Base-by-base conservation (phyloP, 345 rosid genomes). In the Citrus maxima region DNA sequence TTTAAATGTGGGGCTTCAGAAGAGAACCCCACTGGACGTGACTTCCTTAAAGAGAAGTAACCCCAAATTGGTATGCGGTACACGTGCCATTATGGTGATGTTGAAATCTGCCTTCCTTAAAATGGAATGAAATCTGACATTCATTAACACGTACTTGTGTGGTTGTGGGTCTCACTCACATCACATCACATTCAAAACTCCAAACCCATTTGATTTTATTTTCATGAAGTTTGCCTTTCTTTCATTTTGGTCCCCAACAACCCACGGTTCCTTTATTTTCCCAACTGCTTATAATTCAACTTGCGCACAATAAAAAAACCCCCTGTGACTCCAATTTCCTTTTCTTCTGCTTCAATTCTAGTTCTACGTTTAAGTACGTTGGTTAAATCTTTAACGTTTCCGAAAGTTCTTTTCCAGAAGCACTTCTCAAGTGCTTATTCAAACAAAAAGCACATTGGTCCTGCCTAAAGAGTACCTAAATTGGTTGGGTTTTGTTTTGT, bases 31-130 rank as follows among this genome's bases (percentile, higher is more conserved):
- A 73, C 83, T 19, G 59, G 88, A 88, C 76, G 86, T 84, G 87
- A 86, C 87, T 79, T 82, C 84, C 84, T 77, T 82, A 66, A 84
- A 81, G 84, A 83, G 72, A 70, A 65, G 72, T 80, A 19, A 19
- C 35, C 86, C 84, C 3, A 61, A 64, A 70, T 10, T 2, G 65
- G 87, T 27, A 78, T 60, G 32, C 8, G 69, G 80, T 85, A 88
- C 83, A 80, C 82, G 82, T 83, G 89, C 82, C 85, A 75, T 78
- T 67, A 78, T 60, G 46, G 7, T 78, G 92, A 90, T 78, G 82
- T 74, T 72, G 89, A 90, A 38, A 2, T 73, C n/a, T 88, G 90
- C 83, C 74, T 79, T 79, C 80, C 87, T 73, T 58, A 21, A 77
- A 55, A 67, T n/a, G 83, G 88, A 63, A 81, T 40, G 54, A 62